Evolutionary conservation across 768 basidiomycete genomes (phyloP).

Genomic region (Lactarius akahatsu): DNA sequence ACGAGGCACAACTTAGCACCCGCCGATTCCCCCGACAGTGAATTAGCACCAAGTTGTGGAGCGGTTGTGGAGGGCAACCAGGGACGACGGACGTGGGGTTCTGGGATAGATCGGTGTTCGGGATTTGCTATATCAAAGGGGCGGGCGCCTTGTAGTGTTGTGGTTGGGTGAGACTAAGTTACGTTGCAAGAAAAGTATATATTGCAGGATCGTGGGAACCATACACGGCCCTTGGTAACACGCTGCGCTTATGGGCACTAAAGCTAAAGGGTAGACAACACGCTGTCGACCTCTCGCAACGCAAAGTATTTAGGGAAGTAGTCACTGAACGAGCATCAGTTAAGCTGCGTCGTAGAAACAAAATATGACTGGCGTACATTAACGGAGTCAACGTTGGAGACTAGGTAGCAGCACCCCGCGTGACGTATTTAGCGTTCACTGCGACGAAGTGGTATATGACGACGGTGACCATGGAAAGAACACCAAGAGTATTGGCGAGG

Average conservation of each 20-base stretch:
- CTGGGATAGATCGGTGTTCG: neutral
- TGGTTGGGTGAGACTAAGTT: neutral
- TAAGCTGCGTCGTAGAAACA: neutral
- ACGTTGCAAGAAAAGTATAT: neutral
- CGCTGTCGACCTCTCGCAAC: neutral
- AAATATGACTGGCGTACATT: neutral
- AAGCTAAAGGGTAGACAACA: neutral
- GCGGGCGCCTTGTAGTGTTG: neutral
- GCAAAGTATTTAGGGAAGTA: neutral
- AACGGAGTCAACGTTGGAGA: neutral
- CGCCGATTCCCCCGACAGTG: neutral
- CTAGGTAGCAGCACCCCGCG: slow-evolving; percentile 9
- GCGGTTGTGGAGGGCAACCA: neutral
- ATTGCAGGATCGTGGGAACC: neutral
- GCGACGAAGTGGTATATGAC: slow-evolving; percentile 89
- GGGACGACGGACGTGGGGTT: neutral
- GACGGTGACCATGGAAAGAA: slow-evolving; percentile 82
- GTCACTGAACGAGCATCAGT: neutral
- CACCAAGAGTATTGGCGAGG: slow-evolving; percentile 80
- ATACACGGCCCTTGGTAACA: neutral
- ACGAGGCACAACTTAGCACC: neutral
- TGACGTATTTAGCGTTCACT: slow-evolving; percentile 65
- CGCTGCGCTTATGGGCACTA: neutral
- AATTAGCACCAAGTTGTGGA: neutral
- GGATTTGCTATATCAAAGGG: neutral